Evolutionary conservation across 2,329 filamentous ascomycete genomes (phyloP), one percentile per base, ranked within the genome.

Genomic region (Dichotomopilus funicola): DNA sequence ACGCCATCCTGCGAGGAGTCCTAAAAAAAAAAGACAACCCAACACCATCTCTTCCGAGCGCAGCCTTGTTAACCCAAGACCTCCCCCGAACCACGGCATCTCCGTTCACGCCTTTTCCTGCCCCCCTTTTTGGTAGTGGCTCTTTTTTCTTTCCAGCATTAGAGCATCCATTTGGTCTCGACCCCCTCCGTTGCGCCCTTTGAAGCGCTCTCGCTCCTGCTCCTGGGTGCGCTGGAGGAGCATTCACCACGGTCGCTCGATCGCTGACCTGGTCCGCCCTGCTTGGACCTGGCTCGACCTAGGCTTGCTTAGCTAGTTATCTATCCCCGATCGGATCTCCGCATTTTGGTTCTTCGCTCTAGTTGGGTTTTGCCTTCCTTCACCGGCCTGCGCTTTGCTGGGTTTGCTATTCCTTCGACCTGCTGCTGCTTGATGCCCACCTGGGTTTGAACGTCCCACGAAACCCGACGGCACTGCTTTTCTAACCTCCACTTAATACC

Each of bases 1-100:
- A 57, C 50, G 51, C 57, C 53, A 59, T 52, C 49, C 53, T 51
- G 51, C 42, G 48, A 51, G 47, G 51, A 59, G 40, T 36, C 54
- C 49, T 35, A 44, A 19, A 47, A 55, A 56, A 56, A 58, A 57
- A 58, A 56, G 50, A 49, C 42, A 42, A 58, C 11, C 6, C 56
- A 51, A 56, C 57, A 49, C 50, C 51, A 55, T 55, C 47, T 31
- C 6, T 27, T 27, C 19, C 19, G 43, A 34, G 48, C 43, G 50
- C 57, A 49, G 53, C 59, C 45, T 53, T 34, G 31, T 49, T 47
- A 42, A 49, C 40, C 44, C 46, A 12, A 47, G 42, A 42, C 41
- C 47, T 40, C 35, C 11, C 10, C 42, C 49, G n/a, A 48, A 35
- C 56, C 57, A 41, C 46, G 45, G 33, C 37, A 27, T 31, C 50